A percentile compares a stretch with the other conserved stretches of the same genome.
Evolutionary conservation across 768 basidiomycete genomes (phyloP).

Genomic region (Dendrothele bispora): DNA sequence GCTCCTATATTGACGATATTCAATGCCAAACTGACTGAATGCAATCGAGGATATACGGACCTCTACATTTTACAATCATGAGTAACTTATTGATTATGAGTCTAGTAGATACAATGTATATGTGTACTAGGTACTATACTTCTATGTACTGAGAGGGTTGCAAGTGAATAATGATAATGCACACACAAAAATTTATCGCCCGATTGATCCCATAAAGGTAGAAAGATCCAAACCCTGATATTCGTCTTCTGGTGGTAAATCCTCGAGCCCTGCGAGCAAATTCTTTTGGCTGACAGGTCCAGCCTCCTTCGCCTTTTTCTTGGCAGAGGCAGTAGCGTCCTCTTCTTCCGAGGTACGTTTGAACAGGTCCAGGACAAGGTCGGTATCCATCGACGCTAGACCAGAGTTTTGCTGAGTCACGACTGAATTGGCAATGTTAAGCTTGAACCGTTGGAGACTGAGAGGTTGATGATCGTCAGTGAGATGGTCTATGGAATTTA

Average conservation of each 20-base stretch:
- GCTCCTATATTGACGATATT: constrained; percentile 14
- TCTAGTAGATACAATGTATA: not conserved
- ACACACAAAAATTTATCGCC: constrained; percentile 36
- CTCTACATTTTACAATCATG: not conserved
- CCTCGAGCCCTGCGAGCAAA: constrained; percentile 85
- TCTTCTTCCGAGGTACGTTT: constrained; percentile 80
- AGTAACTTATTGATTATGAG: not conserved
- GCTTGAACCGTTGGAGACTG: constrained; percentile 96
- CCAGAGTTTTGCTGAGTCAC: constrained; percentile 98
- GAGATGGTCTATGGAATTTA: constrained; percentile 4
- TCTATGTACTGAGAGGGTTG: not conserved
- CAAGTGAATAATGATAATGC: constrained; percentile 2
- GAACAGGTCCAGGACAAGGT: constrained; percentile 94
- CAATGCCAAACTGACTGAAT: not conserved
- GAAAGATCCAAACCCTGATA: constrained; percentile 86
- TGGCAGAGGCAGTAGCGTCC: constrained; percentile 52
- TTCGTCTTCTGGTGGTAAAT: constrained; percentile 89
- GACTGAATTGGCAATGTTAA: constrained; percentile 95
- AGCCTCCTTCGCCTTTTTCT: constrained; percentile 51
- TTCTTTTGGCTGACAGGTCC: constrained; percentile 77
- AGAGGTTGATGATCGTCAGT: constrained; percentile 8
- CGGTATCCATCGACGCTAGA: constrained; percentile 93
- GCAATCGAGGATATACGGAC: constrained; percentile 1
- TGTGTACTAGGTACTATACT: constrained; percentile 2
- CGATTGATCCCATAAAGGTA: constrained; percentile 86